phyloP scores from a whole-genome alignment of 345 rosid genomes.

The Citrus medica region DNA sequence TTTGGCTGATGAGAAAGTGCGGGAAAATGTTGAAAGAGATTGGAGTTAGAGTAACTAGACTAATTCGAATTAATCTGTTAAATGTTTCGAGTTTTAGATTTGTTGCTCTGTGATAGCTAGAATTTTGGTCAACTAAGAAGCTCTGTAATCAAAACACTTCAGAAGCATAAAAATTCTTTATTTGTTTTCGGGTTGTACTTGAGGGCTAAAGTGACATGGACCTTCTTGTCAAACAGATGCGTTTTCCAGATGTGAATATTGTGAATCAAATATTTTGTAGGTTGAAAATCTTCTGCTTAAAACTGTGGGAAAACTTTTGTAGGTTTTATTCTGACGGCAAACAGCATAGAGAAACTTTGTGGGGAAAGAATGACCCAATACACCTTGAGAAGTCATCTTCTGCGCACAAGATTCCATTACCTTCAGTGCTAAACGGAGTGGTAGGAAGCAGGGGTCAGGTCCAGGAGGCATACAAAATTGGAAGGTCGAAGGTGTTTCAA shows the following conservation, averaged over 20 bases:
- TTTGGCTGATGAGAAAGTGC: slow-evolving; percentile 8
- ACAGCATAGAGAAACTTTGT: slow-evolving; percentile 32
- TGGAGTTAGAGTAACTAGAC: background rate
- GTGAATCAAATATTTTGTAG: background rate
- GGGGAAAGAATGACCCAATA: slow-evolving; percentile 46
- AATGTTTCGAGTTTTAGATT: background rate
- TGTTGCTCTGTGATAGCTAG: background rate
- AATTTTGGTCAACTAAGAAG: background rate
- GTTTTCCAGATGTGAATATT: background rate
- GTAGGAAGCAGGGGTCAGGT: slow-evolving; percentile 43
- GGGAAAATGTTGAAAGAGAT: background rate
- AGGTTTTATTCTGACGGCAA: slow-evolving; percentile 75
- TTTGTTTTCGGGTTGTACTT: background rate
- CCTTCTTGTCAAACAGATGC: background rate
- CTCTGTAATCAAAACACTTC: too few species aligned
- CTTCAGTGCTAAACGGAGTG: slow-evolving; percentile 48
- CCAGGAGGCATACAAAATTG: slow-evolving; percentile 36
- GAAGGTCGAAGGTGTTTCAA: slow-evolving; percentile 38
- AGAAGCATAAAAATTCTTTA: background rate
- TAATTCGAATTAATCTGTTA: background rate
- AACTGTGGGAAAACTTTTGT: slow-evolving; percentile 16
- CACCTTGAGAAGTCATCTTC: slow-evolving; percentile 46
- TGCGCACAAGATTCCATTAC: slow-evolving; percentile 35
- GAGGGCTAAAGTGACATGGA: background rate
- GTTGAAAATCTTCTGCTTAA: background rate